Conservation (phyloP, 2,329 filamentous ascomycete species). For the Cercospora sojina region DNA sequence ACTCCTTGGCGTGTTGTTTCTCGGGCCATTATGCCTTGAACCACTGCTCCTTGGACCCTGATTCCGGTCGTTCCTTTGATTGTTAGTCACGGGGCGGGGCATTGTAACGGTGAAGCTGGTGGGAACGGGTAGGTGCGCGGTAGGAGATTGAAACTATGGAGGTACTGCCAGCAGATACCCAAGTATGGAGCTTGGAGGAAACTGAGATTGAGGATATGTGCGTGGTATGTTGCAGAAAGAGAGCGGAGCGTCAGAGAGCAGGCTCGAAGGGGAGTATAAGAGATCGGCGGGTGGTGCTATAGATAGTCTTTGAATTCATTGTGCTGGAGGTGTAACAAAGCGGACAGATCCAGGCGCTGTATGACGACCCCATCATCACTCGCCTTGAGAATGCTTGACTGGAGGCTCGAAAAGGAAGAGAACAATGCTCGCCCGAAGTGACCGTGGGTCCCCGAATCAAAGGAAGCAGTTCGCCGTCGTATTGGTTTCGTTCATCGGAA, state of each 20-base stretch:
- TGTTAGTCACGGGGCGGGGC: not conserved
- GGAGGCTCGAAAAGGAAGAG: not conserved
- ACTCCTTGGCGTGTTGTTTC: not conserved
- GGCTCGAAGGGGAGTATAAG: not conserved
- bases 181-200: not conserved
- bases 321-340: not conserved
- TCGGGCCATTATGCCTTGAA: not conserved
- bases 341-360: not conserved
- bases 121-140: not conserved
- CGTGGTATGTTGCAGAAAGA: not conserved
- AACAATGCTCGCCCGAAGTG: not conserved
- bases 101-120: not conserved
- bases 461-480: not conserved
- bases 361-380: not conserved
- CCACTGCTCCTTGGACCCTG: not conserved
- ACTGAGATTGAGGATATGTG: not conserved
- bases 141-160: not conserved
- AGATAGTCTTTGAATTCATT: not conserved
- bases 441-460: not conserved
- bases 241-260: not conserved
- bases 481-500: not conserved
- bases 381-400: not conserved
- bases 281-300: not conserved
- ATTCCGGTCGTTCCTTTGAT: not conserved
- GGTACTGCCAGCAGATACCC: not conserved